These are phyloP conservation scores for Dipodascus albidus DNA, from an alignment of 805 yeast species.

Conservation along the genomic window DNA sequence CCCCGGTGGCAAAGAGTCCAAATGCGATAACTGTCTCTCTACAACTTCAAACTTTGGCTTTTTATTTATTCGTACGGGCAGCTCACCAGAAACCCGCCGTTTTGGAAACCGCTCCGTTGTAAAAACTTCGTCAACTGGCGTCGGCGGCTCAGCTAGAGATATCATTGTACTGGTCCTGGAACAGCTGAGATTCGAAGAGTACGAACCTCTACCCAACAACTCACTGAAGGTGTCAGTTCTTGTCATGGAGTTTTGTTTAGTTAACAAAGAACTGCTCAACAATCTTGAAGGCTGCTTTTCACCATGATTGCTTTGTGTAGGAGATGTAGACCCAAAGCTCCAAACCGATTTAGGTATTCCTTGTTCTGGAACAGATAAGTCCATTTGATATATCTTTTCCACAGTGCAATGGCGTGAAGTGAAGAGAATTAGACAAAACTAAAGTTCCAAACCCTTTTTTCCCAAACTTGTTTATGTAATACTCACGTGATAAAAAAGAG, in stretches of 20 bases:
- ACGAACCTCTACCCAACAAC: background rate
- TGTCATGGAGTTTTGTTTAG: background rate
- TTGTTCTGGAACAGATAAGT: background rate
- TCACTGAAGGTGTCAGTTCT: background rate
- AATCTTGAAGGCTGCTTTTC: no score
- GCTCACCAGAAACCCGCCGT: background rate
- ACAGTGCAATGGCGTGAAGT: background rate
- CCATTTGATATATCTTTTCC: background rate
- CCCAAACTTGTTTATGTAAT: no score
- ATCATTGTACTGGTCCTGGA: background rate
- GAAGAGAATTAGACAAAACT: background rate
- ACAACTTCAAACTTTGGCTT: background rate
- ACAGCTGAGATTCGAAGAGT: background rate
- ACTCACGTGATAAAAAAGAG: no score
- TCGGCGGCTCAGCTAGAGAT: background rate
- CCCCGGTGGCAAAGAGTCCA: background rate
- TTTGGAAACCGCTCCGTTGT: background rate
- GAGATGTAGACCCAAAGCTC: background rate
- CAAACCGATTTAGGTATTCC: background rate
- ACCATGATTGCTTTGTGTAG: no score
- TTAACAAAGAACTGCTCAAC: no score
- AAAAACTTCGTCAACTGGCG: background rate
- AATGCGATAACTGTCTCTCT: background rate
- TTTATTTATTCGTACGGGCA: background rate
- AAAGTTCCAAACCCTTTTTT: background rate